Conservation (phyloP, 139 green algal genomes). For the Chlorella sp. region DNA sequence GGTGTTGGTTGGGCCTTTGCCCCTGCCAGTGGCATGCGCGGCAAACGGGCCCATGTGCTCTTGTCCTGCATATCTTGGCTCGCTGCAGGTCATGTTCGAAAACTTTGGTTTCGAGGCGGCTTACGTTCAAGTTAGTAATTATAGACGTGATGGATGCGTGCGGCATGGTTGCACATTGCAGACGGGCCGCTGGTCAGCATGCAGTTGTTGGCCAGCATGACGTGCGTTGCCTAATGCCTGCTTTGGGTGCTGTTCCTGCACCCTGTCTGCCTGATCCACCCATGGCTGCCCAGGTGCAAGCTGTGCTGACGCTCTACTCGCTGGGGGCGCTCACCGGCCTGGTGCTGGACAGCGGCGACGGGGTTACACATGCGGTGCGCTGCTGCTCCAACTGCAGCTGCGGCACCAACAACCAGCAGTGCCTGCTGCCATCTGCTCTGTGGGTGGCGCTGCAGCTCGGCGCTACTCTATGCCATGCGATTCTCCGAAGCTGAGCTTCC, state of each 20-base stretch:
- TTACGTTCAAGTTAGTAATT: neutral
- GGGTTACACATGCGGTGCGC: constrained; percentile 79
- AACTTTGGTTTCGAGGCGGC: constrained; percentile 2
- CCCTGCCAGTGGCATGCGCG: too few species aligned
- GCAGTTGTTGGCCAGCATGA: too few species aligned
- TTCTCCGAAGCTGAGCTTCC: neutral
- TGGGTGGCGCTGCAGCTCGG: too few species aligned
- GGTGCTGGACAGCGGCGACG: constrained; percentile 85
- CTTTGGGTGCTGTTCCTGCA: constrained; percentile 59
- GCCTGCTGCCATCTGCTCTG: neutral
- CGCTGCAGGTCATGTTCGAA: constrained; percentile 21
- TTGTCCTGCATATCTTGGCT: too few species aligned
- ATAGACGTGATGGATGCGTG: neutral
- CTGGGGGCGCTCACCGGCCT: constrained; percentile 83
- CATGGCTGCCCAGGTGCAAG: constrained; percentile 73
- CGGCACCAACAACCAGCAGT: too few species aligned
- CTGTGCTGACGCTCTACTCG: constrained; percentile 87
- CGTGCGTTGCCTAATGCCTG: too few species aligned
- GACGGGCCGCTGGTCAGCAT: too few species aligned
- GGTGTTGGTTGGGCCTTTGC: too few species aligned
- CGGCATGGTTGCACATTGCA: too few species aligned
- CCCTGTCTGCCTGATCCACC: constrained; percentile 78
- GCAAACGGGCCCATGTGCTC: too few species aligned
- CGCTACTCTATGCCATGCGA: too few species aligned
- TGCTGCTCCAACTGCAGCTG: neutral